Base-by-base conservation (phyloP, 2,329 filamentous ascomycete species). In the Fusarium nygamai region DNA sequence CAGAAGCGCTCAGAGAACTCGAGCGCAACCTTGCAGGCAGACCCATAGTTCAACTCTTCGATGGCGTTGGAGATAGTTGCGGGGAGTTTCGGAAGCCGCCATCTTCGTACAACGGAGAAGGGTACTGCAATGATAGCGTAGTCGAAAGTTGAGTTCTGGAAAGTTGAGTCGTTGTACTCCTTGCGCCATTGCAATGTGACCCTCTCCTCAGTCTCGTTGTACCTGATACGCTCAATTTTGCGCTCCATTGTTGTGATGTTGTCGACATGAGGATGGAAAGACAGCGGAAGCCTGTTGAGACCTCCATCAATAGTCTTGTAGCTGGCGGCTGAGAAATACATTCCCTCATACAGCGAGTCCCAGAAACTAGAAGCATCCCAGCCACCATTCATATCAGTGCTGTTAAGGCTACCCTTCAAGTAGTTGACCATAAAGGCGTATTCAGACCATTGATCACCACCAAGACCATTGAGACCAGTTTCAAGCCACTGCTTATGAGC, bases 401-500 rank as follows among this genome's bases (percentile, higher is more conserved):
- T 64, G 33, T 69, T 69, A 0, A 63, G 33, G 6, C 57, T 69
- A 0, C 48, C 66, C 38, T 69, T 69, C 4, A 69, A 24, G 27
- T 69, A 63, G 57, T 69, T 56, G 4, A 69, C 66, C 64, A 69
- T 64, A 1, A 69, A 69, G 1, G 66, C 66, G 8, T 64, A 69
- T 8, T 69, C 64, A 0, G 66, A 69, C 64, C 64, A 69, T 4
- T 69, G 66, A 8, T 69, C 66, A 4, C 66, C 66, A 0, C 66
- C 66, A 0, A 69, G 64, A 0, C 66, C 66, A 1, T 69, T 69
- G 0, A 69, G 34, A 1, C 66, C 66, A 3, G 64, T 69, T 13
- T 69, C 64, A 0, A 69, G 64, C 64, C 64, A 69, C 13, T 69
- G 64, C 6, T 69, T 69, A 29, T 69, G 66, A 3, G 66, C 66